Base-by-base conservation (phyloP, 441 rosid genomes). In the Erodium moschatum region DNA sequence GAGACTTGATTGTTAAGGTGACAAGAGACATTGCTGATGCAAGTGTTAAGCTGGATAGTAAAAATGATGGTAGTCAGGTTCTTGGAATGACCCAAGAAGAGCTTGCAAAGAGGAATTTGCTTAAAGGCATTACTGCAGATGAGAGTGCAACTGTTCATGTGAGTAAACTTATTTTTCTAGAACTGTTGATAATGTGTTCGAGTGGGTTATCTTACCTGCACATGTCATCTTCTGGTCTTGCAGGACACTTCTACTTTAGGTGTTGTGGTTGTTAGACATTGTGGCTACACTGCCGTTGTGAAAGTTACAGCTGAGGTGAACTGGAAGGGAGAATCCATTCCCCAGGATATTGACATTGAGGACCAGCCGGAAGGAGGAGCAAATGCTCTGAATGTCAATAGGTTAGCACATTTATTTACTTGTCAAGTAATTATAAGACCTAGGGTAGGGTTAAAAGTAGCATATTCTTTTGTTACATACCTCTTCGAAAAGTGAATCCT, bases 281-380 rank as follows among this genome's bases (percentile, higher is more conserved):
- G 89, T 78, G 90, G 95, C 70, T 83, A 73, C 69, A 86, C 81
- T 29, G 91, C 90, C 61, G 69, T 84, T 77, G 88, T 84, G 73
- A 88, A 86, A 79, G 90, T 82, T 77, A 67, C 79, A 50, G 66
- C 74, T 3, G 83, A 84, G 50, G 78, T 70, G 70, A 78, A 80
- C 29, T 84, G 86, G 86, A 84, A 81, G 50, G 88, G 82, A 64
- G 74, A 74, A 46, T 63, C 50, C 31, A 71, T 77, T 69, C 81
- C 86, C 66, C 85, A 77, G 71, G 87, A 89, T 69, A 77, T 84
- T 15, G 86, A 85, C 69, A 78, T 86, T 21, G 91, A 85, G 78
- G 95, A 86, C 76, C 91, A 86, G 76, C 79, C 86, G n/a, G 91
- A 86, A 69, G 95, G 91, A 73, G 95, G 95, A 35, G 90, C 90